phyloP scores from a whole-genome alignment of 1,284 basidiomycete species.

The Cystobasidiaceae sp. region DNA sequence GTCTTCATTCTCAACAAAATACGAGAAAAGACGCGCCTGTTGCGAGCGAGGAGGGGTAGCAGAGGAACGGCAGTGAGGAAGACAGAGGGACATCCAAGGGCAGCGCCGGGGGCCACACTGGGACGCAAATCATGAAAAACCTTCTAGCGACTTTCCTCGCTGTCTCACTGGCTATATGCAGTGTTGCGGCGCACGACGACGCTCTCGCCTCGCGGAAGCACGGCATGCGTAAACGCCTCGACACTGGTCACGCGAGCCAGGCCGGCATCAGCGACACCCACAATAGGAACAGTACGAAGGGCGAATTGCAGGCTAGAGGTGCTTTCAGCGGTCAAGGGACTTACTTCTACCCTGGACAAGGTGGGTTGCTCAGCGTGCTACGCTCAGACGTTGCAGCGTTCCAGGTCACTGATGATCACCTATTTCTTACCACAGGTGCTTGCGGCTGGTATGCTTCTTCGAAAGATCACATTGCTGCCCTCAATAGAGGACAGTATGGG shows the following conservation, averaged over 20 bases:
- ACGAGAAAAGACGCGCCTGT: no score
- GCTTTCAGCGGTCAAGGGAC: conserved; percentile 14
- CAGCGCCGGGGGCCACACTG: no score
- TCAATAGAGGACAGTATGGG: conserved; percentile 16
- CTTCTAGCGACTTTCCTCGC: no score
- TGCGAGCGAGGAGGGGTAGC: no score
- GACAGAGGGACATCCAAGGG: no score
- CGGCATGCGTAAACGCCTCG: not conserved
- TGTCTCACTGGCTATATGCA: no score
- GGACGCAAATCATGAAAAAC: no score
- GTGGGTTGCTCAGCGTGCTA: not conserved
- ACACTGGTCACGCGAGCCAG: not conserved
- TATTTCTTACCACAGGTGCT: conserved; percentile 1
- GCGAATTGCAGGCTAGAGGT: not conserved
- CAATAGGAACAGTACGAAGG: not conserved
- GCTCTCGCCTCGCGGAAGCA: not conserved
- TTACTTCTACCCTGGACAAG: conserved; percentile 24
- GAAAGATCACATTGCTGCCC: conserved; percentile 18
- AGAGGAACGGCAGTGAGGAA: no score
- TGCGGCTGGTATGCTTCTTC: conserved; percentile 24
- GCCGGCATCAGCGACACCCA: not conserved
- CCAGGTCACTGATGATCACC: not conserved
- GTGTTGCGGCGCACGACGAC: no score
- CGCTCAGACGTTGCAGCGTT: not conserved
- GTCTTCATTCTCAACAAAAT: no score